Percentiles rank a stretch among this genome's conserved stretches.
These are phyloP conservation scores for Leptographium radiaticola DNA, from an alignment of 2,329 filamentous ascomycete genomes.

Conservation along the genomic window DNA sequence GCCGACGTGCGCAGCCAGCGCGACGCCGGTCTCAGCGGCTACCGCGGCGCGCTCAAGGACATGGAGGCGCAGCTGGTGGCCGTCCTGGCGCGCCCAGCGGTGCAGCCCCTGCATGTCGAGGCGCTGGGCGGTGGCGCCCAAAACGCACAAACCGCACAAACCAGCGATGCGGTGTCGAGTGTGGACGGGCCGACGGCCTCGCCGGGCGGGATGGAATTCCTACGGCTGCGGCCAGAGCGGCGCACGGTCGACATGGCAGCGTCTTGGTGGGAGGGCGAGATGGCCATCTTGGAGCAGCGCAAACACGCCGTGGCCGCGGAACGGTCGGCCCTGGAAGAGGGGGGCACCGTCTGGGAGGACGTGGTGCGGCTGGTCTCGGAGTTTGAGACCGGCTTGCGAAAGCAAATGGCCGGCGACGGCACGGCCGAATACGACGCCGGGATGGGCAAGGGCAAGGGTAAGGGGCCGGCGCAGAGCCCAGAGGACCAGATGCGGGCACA, in stretches of 20 bases:
- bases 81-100: constrained; percentile 45
- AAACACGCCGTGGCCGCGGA: constrained; percentile 47
- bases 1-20: constrained; percentile 50
- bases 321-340: constrained; percentile 51
- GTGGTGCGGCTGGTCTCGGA: constrained; percentile 43
- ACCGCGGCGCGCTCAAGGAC: constrained; percentile 51
- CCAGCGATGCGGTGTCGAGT: constrained; percentile 7
- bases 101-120: constrained; percentile 37
- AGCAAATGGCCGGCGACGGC: constrained; percentile 27
- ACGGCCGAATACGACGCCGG: constrained; percentile 12
- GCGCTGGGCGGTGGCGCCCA: constrained; percentile 18
- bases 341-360: constrained; percentile 52
- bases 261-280: constrained; percentile 56
- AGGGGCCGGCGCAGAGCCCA: constrained; percentile 1
- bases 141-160: constrained; percentile 5
- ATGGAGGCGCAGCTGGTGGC: constrained; percentile 48
- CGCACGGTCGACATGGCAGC: constrained; percentile 58
- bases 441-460: constrained; percentile 13
- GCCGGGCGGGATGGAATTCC: constrained; percentile 37
- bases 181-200: constrained; percentile 4
- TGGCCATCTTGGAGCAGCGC: constrained; percentile 39
- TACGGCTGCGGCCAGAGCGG: constrained; percentile 47
- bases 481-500: constrained; percentile 22
- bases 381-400: constrained; percentile 53
- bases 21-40: constrained; percentile 61